Base-by-base conservation (phyloP, 2,329 filamentous ascomycete genomes). In the Fusarium compactum region DNA sequence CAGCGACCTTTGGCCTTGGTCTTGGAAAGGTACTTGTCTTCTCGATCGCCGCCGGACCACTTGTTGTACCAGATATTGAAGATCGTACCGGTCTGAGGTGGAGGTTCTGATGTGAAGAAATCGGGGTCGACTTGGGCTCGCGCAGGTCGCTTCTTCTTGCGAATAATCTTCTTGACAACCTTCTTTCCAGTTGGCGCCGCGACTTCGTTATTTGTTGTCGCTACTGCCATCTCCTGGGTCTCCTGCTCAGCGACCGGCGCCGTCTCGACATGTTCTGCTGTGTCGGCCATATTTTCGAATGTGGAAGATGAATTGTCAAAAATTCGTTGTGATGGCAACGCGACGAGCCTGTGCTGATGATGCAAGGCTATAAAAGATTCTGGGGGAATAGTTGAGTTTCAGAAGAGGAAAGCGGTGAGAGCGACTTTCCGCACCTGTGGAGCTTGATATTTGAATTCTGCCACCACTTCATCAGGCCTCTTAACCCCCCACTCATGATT, bases 31-130 rank as follows among this genome's bases (percentile, higher is more conserved):
- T 95, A 94, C 74, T 95, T 94, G 83, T 97, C 94, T 78, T 98
- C 95, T 65, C 94, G 89, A 81, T 99, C 96, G 76, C 96, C 96
- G 72, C 96, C 96, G 1, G 91, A 92, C 95, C 95, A 98, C 82
- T 98, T 98, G 84, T 97, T 98, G 83, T 98, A 97, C 95, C 95
- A 98, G 77, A 97, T 70, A 46, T 99, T 99, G 86, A 96, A 99
- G 62, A 95, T 94, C 0, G 93, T 97, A 56, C 96, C 96, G 0
- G 95, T 98, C 76, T 98, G 95, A 3, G 93, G 92, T 18, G 95
- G 94, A 6, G 93, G 92, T 75, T 97, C 94, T 34, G 91, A 91
- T 74, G 92, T 93, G 82, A 97, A 88, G 45, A 91, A 91, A 43
- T 91, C 90, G 3, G 94, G 90, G 77, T 99, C 96, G 76, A 98